Conservation (phyloP, 2,329 filamentous ascomycete species). For the Leptosphaerulina australis region DNA sequence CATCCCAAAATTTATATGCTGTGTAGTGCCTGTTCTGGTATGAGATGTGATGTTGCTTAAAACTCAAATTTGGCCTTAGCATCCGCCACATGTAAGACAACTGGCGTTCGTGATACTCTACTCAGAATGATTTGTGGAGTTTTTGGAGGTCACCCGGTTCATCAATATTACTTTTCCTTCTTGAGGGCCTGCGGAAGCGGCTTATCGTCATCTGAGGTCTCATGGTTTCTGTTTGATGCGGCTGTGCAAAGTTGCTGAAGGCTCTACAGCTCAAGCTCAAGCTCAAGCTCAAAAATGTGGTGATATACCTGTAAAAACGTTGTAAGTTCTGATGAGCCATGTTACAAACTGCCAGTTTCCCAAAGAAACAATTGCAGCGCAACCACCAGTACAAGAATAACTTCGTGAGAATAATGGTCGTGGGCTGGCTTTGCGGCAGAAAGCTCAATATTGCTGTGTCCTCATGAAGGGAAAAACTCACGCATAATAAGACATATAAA, state of each 20-base stretch:
- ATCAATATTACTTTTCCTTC: background rate
- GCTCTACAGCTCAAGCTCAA: slow-evolving; percentile 32
- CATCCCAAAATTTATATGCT: too few relatives aligned
- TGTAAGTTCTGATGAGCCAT: slow-evolving; percentile 19
- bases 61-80: too few relatives aligned
- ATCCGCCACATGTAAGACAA: too few relatives aligned
- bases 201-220: slow-evolving; percentile 40
- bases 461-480: slow-evolving; percentile 29
- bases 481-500: slow-evolving; percentile 33
- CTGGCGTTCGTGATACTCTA: too few relatives aligned
- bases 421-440: slow-evolving; percentile 30
- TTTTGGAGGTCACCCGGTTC: background rate
- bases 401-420: slow-evolving; percentile 34
- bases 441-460: slow-evolving; percentile 35
- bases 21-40: too few relatives aligned
- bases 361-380: slow-evolving; percentile 31
- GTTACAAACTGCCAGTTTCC: slow-evolving; percentile 24
- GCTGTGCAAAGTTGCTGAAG: slow-evolving; percentile 25
- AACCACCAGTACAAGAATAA: slow-evolving; percentile 48
- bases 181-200: background rate
- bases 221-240: slow-evolving; percentile 39
- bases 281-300: slow-evolving; percentile 30
- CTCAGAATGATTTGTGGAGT: too few relatives aligned
- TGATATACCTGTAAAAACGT: slow-evolving; percentile 39
- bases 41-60: too few relatives aligned